Conservation (phyloP, 352 stramenopile species). For the Phytophthora sansomeana region DNA sequence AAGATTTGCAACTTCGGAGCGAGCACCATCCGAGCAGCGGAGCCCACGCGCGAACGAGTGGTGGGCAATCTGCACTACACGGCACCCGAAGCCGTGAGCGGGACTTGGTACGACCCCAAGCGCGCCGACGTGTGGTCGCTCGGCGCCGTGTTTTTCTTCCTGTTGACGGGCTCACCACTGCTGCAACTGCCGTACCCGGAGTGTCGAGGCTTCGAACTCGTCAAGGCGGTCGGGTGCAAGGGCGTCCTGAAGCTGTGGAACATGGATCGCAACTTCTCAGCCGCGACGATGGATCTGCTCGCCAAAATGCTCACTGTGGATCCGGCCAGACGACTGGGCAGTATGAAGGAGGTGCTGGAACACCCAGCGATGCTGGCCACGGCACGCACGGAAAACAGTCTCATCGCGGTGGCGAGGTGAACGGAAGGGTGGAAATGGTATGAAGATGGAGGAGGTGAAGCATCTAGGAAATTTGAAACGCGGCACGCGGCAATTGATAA, state of each 20-base stretch:
- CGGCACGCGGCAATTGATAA: conserved; percentile 32
- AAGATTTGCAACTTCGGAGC: conserved; percentile 77
- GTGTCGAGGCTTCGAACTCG: conserved; percentile 52
- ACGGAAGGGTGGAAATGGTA: too few relatives aligned
- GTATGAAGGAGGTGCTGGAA: conserved; percentile 46
- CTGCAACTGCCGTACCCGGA: conserved; percentile 46
- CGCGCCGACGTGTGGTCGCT: conserved; percentile 76
- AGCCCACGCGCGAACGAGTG: conserved; percentile 44
- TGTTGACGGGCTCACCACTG: conserved; percentile 69
- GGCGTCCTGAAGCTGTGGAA: conserved; percentile 58
- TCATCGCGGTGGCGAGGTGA: conserved; percentile 34
- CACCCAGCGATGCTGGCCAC: conserved; percentile 52
- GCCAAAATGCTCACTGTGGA: conserved; percentile 52
- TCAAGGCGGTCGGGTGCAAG: conserved; percentile 52
- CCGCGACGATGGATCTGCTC: conserved; percentile 51
- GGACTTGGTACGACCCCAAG: conserved; percentile 58
- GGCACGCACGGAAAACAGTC: conserved; percentile 35
- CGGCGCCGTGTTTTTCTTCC: conserved; percentile 72
- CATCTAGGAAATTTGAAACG: conserved; percentile 18
- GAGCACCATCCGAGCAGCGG: conserved; percentile 36
- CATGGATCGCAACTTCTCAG: conserved; percentile 48
- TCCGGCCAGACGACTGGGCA: conserved; percentile 35
- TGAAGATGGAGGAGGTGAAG: conserved; percentile 2
- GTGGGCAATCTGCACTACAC: conserved; percentile 72
- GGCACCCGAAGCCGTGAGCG: conserved; percentile 55